A percentile compares a stretch with the other conserved stretches of the same genome.
Conservation (phyloP, 202 grass and related monocot genomes). For the Sporobolus alterniflorus region DNA sequence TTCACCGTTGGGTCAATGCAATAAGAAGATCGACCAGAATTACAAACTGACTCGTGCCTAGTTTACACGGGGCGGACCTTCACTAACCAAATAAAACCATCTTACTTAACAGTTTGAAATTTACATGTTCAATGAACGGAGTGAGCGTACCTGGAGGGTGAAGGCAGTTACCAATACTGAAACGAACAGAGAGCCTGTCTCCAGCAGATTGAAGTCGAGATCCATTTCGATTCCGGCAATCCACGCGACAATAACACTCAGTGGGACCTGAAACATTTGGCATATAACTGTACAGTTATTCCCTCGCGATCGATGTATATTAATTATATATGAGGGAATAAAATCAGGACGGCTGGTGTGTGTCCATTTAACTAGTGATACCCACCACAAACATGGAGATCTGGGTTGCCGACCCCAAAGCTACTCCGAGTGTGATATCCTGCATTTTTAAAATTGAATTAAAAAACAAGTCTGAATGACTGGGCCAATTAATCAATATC, state of each 20-base stretch:
- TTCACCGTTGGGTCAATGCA: background rate
- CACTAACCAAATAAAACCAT: background rate
- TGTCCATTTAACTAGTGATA: conserved; percentile 5
- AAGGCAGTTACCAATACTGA: conserved; percentile 79
- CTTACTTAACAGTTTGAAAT: background rate
- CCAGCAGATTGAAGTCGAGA: conserved; percentile 88
- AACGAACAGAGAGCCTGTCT: conserved; percentile 70
- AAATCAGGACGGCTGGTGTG: conserved; percentile 7
- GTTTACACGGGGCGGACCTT: background rate
- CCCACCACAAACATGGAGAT: conserved; percentile 99
- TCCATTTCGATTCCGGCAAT: conserved; percentile 83
- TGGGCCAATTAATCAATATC: background rate
- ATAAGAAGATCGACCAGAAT: background rate
- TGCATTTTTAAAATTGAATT: conserved; percentile 16
- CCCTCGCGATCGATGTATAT: background rate
- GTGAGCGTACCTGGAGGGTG: conserved; percentile 66
- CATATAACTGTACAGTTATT: conserved; percentile 23
- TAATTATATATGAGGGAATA: background rate
- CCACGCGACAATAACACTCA: conserved; percentile 85
- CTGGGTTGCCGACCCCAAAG: conserved; percentile 93
- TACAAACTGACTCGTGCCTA: background rate
- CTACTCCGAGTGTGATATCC: conserved; percentile 96
- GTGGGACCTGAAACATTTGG: conserved; percentile 58
- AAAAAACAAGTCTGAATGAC: background rate
- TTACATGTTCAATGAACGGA: background rate